Evolutionary conservation across 163 green algal species (phyloP).

Genomic region (Scenedesmus sp.): DNA sequence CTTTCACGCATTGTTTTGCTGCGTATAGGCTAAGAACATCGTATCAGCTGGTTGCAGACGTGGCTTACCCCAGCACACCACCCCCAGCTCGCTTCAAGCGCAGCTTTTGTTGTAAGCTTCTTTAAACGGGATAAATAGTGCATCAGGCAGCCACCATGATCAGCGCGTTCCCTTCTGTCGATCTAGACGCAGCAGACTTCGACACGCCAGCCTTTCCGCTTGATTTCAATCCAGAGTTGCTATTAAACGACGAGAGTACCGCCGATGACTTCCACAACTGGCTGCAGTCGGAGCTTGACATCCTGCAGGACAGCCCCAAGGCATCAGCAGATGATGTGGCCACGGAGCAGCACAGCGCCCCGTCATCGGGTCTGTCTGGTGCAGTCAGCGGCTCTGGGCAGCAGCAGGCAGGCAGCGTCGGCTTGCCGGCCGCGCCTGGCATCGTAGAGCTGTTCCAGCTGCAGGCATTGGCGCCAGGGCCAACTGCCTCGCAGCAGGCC

Average conservation of each 20-base stretch:
- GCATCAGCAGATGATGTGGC: background rate
- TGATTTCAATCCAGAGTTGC: constrained; percentile 29
- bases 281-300: background rate
- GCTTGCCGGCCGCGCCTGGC: constrained; percentile 25
- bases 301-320: constrained; percentile 1
- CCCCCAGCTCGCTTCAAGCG: background rate
- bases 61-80: background rate
- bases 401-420: background rate
- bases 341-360: background rate
- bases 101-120: background rate
- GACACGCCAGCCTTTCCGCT: constrained; percentile 29
- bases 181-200: background rate
- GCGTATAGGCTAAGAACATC: background rate
- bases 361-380: background rate
- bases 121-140: background rate
- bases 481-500: background rate
- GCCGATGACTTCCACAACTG: background rate
- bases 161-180: background rate
- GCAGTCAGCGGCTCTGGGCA: background rate
- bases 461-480: background rate
- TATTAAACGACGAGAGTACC: background rate
- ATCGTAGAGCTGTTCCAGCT: constrained; percentile 29
- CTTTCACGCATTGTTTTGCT: background rate
- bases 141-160: background rate
- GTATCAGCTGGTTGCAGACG: background rate